Conservation (phyloP, 768 basidiomycete genomes). For the Tephrocybe sp. region DNA sequence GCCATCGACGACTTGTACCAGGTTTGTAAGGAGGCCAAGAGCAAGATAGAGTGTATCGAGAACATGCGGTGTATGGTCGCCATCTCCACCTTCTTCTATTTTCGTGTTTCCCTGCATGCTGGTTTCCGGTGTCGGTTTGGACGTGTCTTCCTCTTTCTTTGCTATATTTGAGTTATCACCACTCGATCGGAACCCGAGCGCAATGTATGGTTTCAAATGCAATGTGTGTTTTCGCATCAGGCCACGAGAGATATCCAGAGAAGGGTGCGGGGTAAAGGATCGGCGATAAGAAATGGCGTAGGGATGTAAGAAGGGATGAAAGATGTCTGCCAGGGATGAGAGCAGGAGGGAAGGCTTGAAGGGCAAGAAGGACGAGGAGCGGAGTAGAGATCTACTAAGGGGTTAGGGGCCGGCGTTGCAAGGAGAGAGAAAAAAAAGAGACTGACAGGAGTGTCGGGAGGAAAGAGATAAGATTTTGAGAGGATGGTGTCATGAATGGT, state of each 20-base stretch:
- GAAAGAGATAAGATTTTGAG: conserved; percentile 35
- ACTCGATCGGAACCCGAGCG: conserved; percentile 27
- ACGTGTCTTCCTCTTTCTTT: conserved; percentile 13
- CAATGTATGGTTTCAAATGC: conserved; percentile 48
- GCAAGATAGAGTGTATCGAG: conserved; percentile 76
- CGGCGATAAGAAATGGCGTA: conserved; percentile 28
- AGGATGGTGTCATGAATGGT: conserved; percentile 34
- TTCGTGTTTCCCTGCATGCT: conserved; percentile 13
- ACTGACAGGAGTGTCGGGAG: conserved; percentile 32
- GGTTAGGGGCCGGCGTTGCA: neutral
- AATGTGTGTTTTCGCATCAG: conserved; percentile 16
- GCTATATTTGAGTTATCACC: neutral
- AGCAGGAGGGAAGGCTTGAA: conserved; percentile 47
- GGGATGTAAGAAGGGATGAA: conserved; percentile 30
- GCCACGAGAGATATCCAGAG: conserved; percentile 33
- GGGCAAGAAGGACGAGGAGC: conserved; percentile 48
- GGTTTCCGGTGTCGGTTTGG: neutral
- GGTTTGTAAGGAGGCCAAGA: conserved; percentile 72
- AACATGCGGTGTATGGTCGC: conserved; percentile 32
- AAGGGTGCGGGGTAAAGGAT: conserved; percentile 36
- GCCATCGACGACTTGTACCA: conserved; percentile 59
- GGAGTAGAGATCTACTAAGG: conserved; percentile 47
- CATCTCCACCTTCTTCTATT: conserved; percentile 17
- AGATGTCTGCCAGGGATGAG: conserved; percentile 35
- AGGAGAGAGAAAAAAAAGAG: neutral